Conservation (phyloP, 2,329 filamentous ascomycete genomes). For the Davidsoniella eucalypti region DNA sequence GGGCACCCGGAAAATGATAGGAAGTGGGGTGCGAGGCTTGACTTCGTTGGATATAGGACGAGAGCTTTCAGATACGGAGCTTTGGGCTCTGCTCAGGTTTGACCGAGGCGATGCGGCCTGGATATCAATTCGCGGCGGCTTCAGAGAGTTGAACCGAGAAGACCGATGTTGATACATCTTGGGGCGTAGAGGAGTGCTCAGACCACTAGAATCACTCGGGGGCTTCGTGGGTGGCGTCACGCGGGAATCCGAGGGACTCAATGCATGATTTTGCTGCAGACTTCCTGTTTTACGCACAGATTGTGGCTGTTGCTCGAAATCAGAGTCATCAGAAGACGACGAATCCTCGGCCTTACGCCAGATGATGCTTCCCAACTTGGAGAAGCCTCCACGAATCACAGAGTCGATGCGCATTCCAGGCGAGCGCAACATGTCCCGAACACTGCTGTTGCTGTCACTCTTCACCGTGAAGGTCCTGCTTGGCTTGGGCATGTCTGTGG, state of each 20-base stretch:
- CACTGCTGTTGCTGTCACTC: slow-evolving; percentile 38
- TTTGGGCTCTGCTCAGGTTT: neutral
- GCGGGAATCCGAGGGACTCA: too few relatives aligned
- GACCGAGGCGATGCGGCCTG: slow-evolving; percentile 23
- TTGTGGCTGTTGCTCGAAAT: slow-evolving; percentile 21
- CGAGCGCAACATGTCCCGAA: slow-evolving; percentile 45
- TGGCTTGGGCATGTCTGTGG: neutral
- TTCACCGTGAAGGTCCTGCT: neutral
- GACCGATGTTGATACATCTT: slow-evolving; percentile 23
- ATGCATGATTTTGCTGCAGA: neutral
- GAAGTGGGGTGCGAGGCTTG: slow-evolving; percentile 18
- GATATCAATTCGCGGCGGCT: slow-evolving; percentile 33
- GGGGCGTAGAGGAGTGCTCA: slow-evolving; percentile 17
- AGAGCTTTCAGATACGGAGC: neutral
- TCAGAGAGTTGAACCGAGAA: slow-evolving; percentile 30
- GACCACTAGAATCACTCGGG: neutral
- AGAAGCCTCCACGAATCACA: slow-evolving; percentile 44
- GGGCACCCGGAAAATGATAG: slow-evolving; percentile 3
- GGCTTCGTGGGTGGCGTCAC: neutral
- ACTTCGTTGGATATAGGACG: slow-evolving; percentile 22
- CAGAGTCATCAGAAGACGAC: slow-evolving; percentile 27
- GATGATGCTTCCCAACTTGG: slow-evolving; percentile 38
- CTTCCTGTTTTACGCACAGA: too few relatives aligned
- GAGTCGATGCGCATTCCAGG: slow-evolving; percentile 52
- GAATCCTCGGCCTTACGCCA: slow-evolving; percentile 34